Percentiles rank a stretch among this genome's conserved stretches.
Conservation (phyloP, 106 monocot species). For the Vanilla planifolia region DNA sequence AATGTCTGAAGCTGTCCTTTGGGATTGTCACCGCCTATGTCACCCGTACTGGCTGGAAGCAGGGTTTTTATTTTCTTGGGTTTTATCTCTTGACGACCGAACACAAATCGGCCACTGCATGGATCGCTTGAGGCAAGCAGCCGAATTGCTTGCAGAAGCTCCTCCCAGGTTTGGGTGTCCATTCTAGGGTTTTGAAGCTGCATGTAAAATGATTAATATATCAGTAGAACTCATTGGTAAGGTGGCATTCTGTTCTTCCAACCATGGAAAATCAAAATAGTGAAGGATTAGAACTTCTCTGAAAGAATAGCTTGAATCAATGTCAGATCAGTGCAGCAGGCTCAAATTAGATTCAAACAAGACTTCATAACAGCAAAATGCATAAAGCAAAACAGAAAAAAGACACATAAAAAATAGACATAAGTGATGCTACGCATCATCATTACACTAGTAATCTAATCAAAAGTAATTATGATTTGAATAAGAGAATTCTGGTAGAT, state of each 20-base stretch:
- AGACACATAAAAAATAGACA: not conserved
- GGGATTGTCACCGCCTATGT: conserved; percentile 59
- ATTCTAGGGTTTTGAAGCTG: conserved; percentile 90
- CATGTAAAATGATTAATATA: too few species aligned
- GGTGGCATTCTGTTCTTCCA: not conserved
- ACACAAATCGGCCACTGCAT: conserved; percentile 72
- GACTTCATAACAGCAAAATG: too few species aligned
- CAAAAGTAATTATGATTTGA: too few species aligned
- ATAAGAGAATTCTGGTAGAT: too few species aligned
- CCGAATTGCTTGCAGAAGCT: conserved; percentile 63
- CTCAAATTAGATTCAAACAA: not conserved
- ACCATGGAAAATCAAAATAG: not conserved
- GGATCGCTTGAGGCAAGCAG: conserved; percentile 74
- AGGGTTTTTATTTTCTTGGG: conserved; percentile 35
- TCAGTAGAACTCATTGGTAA: too few species aligned
- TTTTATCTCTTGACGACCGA: conserved; percentile 62
- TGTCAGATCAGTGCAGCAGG: not conserved
- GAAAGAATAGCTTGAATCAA: not conserved
- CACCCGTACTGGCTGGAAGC: conserved; percentile 9
- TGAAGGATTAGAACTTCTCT: not conserved
- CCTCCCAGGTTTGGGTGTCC: conserved; percentile 48
- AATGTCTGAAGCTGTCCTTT: conserved; percentile 85
- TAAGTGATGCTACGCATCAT: not conserved
- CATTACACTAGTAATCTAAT: too few species aligned
- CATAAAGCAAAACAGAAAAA: not conserved